These are phyloP conservation scores for Leucocoprinus birnbaumii DNA, from an alignment of 768 basidiomycete species.

Conservation along the genomic window DNA sequence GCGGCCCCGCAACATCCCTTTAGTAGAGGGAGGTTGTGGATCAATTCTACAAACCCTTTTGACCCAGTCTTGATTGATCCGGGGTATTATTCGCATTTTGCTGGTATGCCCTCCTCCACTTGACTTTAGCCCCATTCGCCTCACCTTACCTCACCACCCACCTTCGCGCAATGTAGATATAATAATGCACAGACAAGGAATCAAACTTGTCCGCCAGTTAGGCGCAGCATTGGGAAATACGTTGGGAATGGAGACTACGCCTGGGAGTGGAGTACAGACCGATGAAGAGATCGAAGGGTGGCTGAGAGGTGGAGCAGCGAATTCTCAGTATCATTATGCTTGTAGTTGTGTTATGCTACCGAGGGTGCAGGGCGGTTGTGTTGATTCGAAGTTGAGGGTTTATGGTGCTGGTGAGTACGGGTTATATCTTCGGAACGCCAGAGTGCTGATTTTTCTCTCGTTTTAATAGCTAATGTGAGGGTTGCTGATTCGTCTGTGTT, in stretches of 20 bases:
- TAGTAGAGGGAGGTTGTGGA: constrained; percentile 60
- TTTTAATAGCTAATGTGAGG: constrained; percentile 44
- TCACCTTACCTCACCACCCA: not conserved
- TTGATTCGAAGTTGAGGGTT: constrained; percentile 25
- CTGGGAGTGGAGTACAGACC: constrained; percentile 31
- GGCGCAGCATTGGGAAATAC: constrained; percentile 44
- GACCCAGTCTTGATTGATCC: constrained; percentile 63
- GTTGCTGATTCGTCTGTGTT: constrained; percentile 56
- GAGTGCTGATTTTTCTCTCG: too few relatives aligned
- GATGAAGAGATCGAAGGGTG: constrained; percentile 57
- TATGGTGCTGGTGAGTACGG: constrained; percentile 27
- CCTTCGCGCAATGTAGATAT: constrained; percentile 32
- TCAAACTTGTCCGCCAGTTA: constrained; percentile 56
- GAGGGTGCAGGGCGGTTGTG: constrained; percentile 25
- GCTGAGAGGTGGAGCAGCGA: constrained; percentile 33
- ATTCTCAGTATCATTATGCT: constrained; percentile 58
- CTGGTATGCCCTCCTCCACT: constrained; percentile 28
- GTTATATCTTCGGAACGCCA: too few relatives aligned
- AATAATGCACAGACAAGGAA: constrained; percentile 49
- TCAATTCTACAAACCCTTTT: constrained; percentile 62
- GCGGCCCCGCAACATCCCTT: constrained; percentile 64
- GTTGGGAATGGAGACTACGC: constrained; percentile 28
- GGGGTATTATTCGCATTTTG: constrained; percentile 55
- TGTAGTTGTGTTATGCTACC: constrained; percentile 30
- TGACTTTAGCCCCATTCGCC: not conserved